Evolutionary conservation across 2,329 filamentous ascomycete species (phyloP).

Genomic region (Claviceps capensis): DNA sequence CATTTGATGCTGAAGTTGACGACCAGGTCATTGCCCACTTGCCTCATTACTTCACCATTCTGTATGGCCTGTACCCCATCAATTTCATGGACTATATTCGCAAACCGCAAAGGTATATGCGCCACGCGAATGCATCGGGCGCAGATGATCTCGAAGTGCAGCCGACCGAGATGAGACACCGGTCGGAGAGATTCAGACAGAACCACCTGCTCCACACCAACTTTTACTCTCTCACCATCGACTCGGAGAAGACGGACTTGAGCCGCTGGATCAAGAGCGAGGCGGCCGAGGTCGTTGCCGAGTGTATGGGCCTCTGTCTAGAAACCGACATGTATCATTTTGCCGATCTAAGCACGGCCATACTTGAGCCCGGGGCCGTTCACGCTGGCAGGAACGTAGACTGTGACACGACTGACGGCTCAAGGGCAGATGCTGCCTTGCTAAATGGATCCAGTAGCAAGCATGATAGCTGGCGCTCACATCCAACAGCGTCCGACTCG

Average conservation of each 20-base stretch:
- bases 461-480: constrained; percentile 37
- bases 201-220: constrained; percentile 71
- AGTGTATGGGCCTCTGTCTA: constrained; percentile 58
- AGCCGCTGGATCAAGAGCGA: constrained; percentile 70
- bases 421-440: constrained; percentile 24
- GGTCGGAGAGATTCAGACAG: constrained; percentile 61
- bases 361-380: constrained; percentile 9
- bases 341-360: constrained; percentile 9
- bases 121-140: constrained; percentile 55
- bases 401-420: constrained; percentile 18
- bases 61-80: constrained; percentile 73
- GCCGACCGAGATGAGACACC: constrained; percentile 60
- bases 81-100: constrained; percentile 80
- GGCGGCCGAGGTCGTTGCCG: constrained; percentile 64
- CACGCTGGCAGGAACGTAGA: constrained; percentile 10
- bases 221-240: constrained; percentile 66
- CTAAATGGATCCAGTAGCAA: constrained; percentile 24
- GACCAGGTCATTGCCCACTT: constrained; percentile 52
- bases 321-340: constrained; percentile 15
- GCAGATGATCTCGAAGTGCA: constrained; percentile 66
- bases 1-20: constrained; percentile 47
- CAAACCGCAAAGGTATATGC: constrained; percentile 66
- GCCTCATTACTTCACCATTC: constrained; percentile 62
- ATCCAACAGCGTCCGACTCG: constrained; percentile 35
- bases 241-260: constrained; percentile 64